A percentile compares a stretch with the other conserved stretches of the same genome.
These are phyloP conservation scores for Ceratocystis colombiana DNA, from an alignment of 2,329 filamentous ascomycete genomes.

Conservation along the genomic window DNA sequence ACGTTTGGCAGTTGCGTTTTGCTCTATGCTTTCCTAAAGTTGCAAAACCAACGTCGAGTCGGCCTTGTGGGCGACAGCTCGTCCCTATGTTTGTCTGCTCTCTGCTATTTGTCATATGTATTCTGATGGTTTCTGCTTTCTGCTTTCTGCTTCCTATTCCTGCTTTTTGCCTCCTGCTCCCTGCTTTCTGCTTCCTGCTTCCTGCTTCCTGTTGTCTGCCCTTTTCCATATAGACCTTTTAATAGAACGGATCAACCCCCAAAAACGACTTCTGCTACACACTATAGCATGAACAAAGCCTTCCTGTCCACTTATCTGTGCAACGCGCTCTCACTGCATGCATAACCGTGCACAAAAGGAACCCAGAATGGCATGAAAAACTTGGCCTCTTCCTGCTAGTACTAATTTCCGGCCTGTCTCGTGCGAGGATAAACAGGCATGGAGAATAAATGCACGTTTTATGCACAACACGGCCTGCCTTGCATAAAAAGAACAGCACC, in stretches of 20 bases:
- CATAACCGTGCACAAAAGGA: constrained; percentile 9
- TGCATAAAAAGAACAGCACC: not conserved
- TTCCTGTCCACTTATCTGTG: not conserved
- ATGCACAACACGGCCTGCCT: not conserved
- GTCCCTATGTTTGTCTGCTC: too few relatives aligned
- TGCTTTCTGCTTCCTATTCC: not conserved
- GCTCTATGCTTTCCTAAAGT: not conserved
- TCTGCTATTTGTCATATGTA: too few relatives aligned
- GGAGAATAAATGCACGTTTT: not conserved
- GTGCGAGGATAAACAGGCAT: not conserved
- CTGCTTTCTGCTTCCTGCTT: not conserved
- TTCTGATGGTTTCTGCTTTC: too few relatives aligned
- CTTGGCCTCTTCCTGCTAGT: not conserved
- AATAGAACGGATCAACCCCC: too few relatives aligned
- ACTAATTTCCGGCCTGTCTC: constrained; percentile 1
- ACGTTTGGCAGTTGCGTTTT: not conserved
- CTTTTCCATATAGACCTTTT: not conserved
- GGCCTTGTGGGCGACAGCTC: too few relatives aligned
- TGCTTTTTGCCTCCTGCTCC: not conserved
- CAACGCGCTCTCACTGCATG: not conserved
- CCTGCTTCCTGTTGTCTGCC: not conserved
- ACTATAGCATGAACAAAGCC: not conserved
- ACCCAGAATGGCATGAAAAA: not conserved
- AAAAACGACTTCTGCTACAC: too few relatives aligned
- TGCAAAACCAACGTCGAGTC: not conserved